Evolutionary conservation across 2,329 filamentous ascomycete genomes (phyloP).

Genomic region (Diaporthe vexans): DNA sequence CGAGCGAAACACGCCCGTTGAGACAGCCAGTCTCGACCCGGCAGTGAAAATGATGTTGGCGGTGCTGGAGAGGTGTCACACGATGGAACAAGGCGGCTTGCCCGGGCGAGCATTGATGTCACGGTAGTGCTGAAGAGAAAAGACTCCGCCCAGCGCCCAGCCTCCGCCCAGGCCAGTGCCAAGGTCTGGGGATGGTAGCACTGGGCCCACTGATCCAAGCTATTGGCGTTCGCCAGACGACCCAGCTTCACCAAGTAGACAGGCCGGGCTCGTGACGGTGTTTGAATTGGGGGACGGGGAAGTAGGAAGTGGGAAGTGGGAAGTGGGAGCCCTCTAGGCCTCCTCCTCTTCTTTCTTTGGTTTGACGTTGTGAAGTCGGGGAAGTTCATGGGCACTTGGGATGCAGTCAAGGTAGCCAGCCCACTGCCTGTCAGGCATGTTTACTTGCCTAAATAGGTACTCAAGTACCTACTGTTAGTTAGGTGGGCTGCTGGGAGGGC

Average conservation of each 20-base stretch:
- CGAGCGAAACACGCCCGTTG: conserved; percentile 8
- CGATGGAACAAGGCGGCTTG: conserved; percentile 14
- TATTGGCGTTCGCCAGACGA: neutral
- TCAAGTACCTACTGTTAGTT: neutral
- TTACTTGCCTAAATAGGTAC: no score
- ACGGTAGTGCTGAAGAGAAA: conserved; percentile 7
- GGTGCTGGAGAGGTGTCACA: conserved; percentile 5
- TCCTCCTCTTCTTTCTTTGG: neutral
- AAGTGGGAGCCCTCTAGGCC: no score
- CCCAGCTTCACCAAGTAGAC: neutral
- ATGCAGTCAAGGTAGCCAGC: no score
- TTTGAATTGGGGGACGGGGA: neutral
- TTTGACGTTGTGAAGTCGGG: neutral
- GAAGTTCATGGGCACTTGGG: neutral
- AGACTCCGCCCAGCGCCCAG: conserved; percentile 6
- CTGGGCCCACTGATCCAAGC: neutral
- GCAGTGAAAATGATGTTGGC: neutral
- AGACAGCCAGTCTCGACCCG: neutral
- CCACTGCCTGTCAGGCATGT: no score
- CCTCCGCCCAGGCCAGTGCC: conserved; percentile 19
- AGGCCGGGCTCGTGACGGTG: conserved; percentile 10
- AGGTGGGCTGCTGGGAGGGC: neutral
- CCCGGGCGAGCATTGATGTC: neutral
- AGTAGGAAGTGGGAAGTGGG: no score
- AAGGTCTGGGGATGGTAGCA: conserved; percentile 5